Percentiles rank a stretch among this genome's conserved stretches.
phyloP scores from a whole-genome alignment of 2,329 filamentous ascomycete species.

The Alternaria rosae region DNA sequence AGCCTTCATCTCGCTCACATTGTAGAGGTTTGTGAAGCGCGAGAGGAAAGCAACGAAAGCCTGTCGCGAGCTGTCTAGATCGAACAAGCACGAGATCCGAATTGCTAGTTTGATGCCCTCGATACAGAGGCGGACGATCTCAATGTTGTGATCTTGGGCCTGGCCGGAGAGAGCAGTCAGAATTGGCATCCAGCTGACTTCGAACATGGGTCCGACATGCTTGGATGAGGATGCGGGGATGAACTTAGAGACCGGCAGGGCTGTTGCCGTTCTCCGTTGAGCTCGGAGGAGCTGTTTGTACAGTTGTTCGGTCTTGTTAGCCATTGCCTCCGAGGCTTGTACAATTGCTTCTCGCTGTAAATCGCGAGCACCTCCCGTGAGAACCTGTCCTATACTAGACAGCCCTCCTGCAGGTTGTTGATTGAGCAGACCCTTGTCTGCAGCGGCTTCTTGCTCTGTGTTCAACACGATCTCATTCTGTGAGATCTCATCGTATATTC shows the following conservation, averaged over 20 bases:
- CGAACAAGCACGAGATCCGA: constrained; percentile 90
- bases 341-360: constrained; percentile 91
- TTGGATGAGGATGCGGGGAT: constrained; percentile 93
- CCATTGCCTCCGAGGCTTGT: constrained; percentile 95
- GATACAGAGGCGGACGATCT: constrained; percentile 90
- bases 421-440: constrained; percentile 71
- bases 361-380: constrained; percentile 92
- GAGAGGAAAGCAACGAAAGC: constrained; percentile 93
- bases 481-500: constrained; percentile 91
- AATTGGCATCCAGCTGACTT: constrained; percentile 99
- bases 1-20: constrained; percentile 90
- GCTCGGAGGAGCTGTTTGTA: constrained; percentile 93
- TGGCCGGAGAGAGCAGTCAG: constrained; percentile 92
- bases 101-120: constrained; percentile 96
- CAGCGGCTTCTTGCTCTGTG: constrained; percentile 88
- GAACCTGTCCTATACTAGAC: constrained; percentile 83
- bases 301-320: constrained; percentile 78
- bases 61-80: constrained; percentile 89
- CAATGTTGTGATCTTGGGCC: constrained; percentile 92
- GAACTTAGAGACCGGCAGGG: constrained; percentile 73
- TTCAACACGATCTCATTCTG: constrained; percentile 92
- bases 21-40: constrained; percentile 95
- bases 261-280: constrained; percentile 80
- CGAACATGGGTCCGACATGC: constrained; percentile 98
- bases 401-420: constrained; percentile 70